Evolutionary conservation across 2,329 filamentous ascomycete species (phyloP).

Genomic region (Zelopaecilomyces penicillatus): DNA sequence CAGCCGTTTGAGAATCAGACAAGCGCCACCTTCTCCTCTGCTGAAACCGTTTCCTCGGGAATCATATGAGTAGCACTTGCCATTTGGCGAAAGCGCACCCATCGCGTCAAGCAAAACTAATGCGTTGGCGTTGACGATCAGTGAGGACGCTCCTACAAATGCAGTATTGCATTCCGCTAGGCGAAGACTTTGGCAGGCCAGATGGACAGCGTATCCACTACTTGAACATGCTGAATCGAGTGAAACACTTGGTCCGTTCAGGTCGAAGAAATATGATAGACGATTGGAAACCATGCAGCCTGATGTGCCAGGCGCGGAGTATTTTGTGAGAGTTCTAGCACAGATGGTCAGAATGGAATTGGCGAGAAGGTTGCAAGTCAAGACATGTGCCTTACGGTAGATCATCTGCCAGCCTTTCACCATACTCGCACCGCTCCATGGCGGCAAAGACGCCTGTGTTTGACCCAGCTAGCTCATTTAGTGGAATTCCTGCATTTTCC

Average conservation of each 20-base stretch:
- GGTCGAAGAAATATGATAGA: conserved; percentile 31
- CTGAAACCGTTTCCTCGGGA: conserved; percentile 39
- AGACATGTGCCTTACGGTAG: neutral
- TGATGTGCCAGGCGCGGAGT: neutral
- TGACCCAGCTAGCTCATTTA: conserved; percentile 16
- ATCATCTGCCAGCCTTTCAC: conserved; percentile 37
- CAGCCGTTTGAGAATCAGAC: conserved; percentile 45
- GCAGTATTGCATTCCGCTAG: conserved; percentile 24
- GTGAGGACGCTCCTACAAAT: conserved; percentile 36
- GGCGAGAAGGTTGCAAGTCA: neutral
- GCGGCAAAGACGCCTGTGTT: conserved; percentile 25
- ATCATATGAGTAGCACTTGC: conserved; percentile 34
- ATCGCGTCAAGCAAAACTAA: conserved; percentile 3
- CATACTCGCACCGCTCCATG: conserved; percentile 38
- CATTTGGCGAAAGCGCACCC: conserved; percentile 30
- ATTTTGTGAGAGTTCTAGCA: conserved; percentile 12
- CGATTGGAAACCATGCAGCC: conserved; percentile 25
- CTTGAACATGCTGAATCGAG: conserved; percentile 26
- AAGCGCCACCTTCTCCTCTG: conserved; percentile 46
- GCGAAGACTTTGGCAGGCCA: conserved; percentile 18
- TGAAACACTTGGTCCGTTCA: conserved; percentile 25
- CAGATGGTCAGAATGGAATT: conserved; percentile 1
- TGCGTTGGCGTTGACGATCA: conserved; percentile 35
- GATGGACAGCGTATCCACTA: conserved; percentile 20
- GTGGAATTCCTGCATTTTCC: conserved; percentile 20